phyloP scores from a whole-genome alignment of 441 rosid species.

The Lepidium campestre region DNA sequence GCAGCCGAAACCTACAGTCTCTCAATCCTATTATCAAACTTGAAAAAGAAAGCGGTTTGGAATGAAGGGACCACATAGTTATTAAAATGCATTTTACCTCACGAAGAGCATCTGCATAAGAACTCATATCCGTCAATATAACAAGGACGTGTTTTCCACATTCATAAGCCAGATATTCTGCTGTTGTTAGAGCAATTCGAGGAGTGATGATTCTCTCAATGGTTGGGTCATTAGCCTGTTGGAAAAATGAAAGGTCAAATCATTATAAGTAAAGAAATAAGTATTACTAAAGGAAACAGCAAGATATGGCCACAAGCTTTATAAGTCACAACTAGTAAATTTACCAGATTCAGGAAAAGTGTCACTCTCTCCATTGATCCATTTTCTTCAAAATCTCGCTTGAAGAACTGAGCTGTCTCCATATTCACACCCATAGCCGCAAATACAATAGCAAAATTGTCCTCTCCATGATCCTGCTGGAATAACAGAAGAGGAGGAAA shows the following conservation, averaged over 20 bases:
- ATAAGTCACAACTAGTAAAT: neutral
- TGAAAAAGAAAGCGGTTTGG: neutral
- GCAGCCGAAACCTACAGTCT: constrained; percentile 91
- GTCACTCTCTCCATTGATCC: constrained; percentile 99
- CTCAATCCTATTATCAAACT: neutral
- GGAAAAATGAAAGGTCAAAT: neutral
- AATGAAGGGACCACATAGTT: neutral
- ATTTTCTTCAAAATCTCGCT: constrained; percentile 98
- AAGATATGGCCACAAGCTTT: neutral
- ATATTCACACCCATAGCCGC: constrained; percentile 99
- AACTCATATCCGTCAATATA: constrained; percentile 94
- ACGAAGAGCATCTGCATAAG: constrained; percentile 99
- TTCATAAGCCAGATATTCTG: constrained; percentile 94
- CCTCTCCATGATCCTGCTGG: constrained; percentile 87
- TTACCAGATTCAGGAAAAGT: constrained; percentile 92
- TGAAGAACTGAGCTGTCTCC: constrained; percentile 99
- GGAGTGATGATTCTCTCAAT: constrained; percentile 95
- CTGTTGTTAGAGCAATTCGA: constrained; percentile 92
- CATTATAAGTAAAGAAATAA: neutral
- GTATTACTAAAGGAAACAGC: neutral
- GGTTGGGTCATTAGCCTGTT: constrained; percentile 98
- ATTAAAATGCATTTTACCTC: constrained; percentile 46
- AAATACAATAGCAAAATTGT: constrained; percentile 97
- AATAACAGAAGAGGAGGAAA: neutral
- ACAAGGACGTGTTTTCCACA: constrained; percentile 99